Evolutionary conservation across 352 stramenopile genomes (phyloP), one percentile per base, ranked within the genome.

Genomic region (Proteromonas lacertae): DNA sequence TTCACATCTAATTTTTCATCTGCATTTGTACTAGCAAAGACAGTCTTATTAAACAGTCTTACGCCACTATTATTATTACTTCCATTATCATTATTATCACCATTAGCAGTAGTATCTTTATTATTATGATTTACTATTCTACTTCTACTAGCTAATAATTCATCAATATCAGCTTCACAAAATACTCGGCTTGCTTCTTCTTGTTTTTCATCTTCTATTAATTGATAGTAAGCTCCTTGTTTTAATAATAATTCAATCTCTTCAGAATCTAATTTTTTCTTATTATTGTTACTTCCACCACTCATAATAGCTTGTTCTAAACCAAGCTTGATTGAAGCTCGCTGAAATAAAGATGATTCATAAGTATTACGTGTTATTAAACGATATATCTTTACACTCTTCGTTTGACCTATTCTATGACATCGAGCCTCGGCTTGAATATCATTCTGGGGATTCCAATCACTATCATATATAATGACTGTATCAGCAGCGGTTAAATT

Each of bases 341-440:
- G 68, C 40, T 94, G 67, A 45, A 96, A 94, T 82, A 98, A 96
- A 57, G 92, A 71, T 46, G 79, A 88, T 56, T 98, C 86, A 43
- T 96, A 96, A 2, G 83, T 94, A 47, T 93, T 91, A 8, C 69
- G 57, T 16, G 82, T 94, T 24, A 98, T 64, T 17, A 98, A 51
- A 7, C 87, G 72, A 47, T 90, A 92, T 16, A 94, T 84, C 35
- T 77, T 71, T 13, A 96, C 83, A 37, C 64, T 61, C 46, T 92
- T 89, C 35, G 87, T 93, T 57, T 96, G 83, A 0, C 83, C 83
- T 47, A 96, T 96, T 36, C 83, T 68, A 48, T 96, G 83, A 41
- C 72, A 86, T 45, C 81, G 66, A 29, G 64, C 64, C 54, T 68
- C 67, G n/a, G 56, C 58, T 45, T 75, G 61, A 2, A 72, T 36